These are phyloP conservation scores for Suillus discolor DNA, from an alignment of 768 basidiomycete species.

Conservation along the genomic window DNA sequence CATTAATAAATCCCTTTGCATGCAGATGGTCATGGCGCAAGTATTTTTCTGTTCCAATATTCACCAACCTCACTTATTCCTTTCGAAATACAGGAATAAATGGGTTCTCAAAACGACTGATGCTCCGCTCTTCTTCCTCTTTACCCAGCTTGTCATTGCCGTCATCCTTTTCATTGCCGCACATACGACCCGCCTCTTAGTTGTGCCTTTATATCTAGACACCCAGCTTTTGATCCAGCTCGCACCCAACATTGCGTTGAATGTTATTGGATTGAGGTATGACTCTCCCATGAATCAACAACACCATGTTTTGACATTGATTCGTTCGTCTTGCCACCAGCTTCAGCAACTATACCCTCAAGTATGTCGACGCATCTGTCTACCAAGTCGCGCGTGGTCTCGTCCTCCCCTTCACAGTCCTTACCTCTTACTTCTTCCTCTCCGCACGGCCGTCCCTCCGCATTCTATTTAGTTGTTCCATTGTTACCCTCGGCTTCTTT, in stretches of 20 bases:
- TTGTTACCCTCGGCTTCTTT: constrained; percentile 94
- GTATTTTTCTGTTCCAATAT: constrained; percentile 14
- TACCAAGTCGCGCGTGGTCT: constrained; percentile 96
- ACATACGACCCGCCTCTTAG: constrained; percentile 63
- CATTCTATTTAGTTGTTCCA: constrained; percentile 71
- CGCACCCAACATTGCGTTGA: constrained; percentile 72
- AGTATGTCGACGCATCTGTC: constrained; percentile 94
- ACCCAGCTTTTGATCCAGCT: constrained; percentile 69
- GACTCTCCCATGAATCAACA: constrained; percentile 7
- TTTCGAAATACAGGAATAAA: constrained; percentile 64
- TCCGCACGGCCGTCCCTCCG: constrained; percentile 73
- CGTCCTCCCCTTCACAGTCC: constrained; percentile 91
- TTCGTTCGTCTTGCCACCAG: constrained; percentile 38
- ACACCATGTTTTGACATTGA: neutral
- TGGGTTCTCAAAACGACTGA: constrained; percentile 81
- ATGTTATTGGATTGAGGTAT: constrained; percentile 83
- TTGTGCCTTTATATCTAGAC: constrained; percentile 68
- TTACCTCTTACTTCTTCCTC: constrained; percentile 80
- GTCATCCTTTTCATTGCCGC: constrained; percentile 71
- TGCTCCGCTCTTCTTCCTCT: constrained; percentile 86
- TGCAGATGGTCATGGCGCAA: constrained; percentile 91
- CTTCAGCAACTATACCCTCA: constrained; percentile 88
- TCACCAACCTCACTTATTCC: constrained; percentile 13
- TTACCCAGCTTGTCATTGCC: constrained; percentile 79
- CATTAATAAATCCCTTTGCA: constrained; percentile 6